Base-by-base conservation (phyloP, 2,329 filamentous ascomycete genomes). In the Fonsecaea pugnacius region DNA sequence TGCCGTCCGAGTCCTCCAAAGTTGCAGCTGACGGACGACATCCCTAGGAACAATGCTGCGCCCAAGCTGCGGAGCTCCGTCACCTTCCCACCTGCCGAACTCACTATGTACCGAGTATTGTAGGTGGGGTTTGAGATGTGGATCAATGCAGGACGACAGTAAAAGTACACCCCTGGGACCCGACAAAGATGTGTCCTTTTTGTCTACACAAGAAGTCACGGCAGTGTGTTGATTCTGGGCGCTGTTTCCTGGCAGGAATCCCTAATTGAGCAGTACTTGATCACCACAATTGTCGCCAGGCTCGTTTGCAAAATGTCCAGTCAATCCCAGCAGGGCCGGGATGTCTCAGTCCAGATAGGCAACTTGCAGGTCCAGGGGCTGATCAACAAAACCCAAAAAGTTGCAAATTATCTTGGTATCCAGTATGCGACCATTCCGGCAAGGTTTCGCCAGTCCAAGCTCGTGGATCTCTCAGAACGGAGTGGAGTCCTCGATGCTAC, bases 351-450 rank as follows among this genome's bases (percentile, higher is more conserved):
- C 40, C 53, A 58, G 18, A 40, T 58, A 8, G 54, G 40, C 12
- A 51, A 58, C 21, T 36, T 63, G 18, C 40, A 62, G 27, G 54
- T 65, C 32, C 46, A 62, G 36, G 63, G 63, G 2, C 30, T 65
- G 38, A 46, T 65, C 33, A 62, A 65, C 36, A 43, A 55, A 38
- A 43, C 24, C 5, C 50, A 59, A 10, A 64, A 71, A 5, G 72
- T 75, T 10, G 70, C 67, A 4, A 73, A 77, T 55, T 78, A 74
- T 61, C 69, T 75, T 1, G 77, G 76, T 0, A 72, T 78, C 46
- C 73, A 77, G 70, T 78, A 78, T 67, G 77, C 76, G 14, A 73
- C 71, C 12, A 61, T 78, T 3, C 60, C 64, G 21, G 60, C 56
- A 40, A 69, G 70, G 27, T 67, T 77, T 55, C 69, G 73, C 46